These are phyloP conservation scores for Termitomyces sp. DNA, from an alignment of 768 basidiomycete genomes.

Conservation along the genomic window DNA sequence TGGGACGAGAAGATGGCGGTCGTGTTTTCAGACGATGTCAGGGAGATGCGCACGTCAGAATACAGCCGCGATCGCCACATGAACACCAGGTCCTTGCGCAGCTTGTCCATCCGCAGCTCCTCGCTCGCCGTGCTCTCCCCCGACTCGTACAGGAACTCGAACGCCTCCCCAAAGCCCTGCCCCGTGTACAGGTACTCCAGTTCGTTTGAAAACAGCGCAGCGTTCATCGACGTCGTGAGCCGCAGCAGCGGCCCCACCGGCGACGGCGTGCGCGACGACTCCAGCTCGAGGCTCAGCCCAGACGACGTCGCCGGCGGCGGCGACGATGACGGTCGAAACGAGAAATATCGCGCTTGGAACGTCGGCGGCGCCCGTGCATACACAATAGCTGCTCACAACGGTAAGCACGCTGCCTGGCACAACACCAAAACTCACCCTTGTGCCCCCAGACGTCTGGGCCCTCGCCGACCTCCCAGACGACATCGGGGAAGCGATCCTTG, in stretches of 20 bases:
- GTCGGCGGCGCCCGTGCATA: slow-evolving; percentile 92
- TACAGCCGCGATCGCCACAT: slow-evolving; percentile 97
- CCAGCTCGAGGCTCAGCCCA: slow-evolving; percentile 53
- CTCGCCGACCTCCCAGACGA: slow-evolving; percentile 79
- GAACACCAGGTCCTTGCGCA: slow-evolving; percentile 90
- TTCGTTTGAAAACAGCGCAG: slow-evolving; percentile 82
- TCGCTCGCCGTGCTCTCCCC: slow-evolving; percentile 50
- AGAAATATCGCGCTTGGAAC: slow-evolving; percentile 89
- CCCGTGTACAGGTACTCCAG: slow-evolving; percentile 95
- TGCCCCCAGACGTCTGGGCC: slow-evolving; percentile 86
- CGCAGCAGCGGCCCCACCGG: slow-evolving; percentile 62
- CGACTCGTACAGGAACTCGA: slow-evolving; percentile 82
- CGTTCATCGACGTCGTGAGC: slow-evolving; percentile 65
- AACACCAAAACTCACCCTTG: slow-evolving; percentile 61
- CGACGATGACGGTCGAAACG: slow-evolving; percentile 55
- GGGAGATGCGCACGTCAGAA: slow-evolving; percentile 83
- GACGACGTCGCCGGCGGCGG: slow-evolving; percentile 62
- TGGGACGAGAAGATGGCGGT: slow-evolving; percentile 90
- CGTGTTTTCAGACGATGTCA: slow-evolving; percentile 68
- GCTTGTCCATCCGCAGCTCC: slow-evolving; percentile 70
- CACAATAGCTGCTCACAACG: slow-evolving; percentile 57
- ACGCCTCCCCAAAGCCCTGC: slow-evolving; percentile 82
- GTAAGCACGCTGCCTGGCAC: background rate
- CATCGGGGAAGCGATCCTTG: slow-evolving; percentile 94
- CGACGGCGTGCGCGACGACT: slow-evolving; percentile 29